Base-by-base conservation (phyloP, 805 yeast species). In the Wickerhamiella sergipiensis region DNA sequence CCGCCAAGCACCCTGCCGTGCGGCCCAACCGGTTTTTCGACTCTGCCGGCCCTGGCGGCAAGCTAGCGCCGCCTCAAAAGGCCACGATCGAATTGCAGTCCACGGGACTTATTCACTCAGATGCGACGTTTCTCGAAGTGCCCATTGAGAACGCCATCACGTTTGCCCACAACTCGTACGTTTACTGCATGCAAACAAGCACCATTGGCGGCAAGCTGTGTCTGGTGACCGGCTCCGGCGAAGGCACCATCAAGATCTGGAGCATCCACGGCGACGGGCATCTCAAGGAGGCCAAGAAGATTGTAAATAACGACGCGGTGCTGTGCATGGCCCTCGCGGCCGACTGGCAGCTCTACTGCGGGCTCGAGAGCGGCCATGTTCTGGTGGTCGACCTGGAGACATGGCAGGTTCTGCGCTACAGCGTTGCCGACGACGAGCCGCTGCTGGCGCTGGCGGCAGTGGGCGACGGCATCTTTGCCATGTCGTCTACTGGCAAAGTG, bases 161-260 rank as follows among this genome's bases (percentile, higher is more conserved):
- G 5, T 90, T 85, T 66, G 97, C 98, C 2, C 98, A 90, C 64
- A 79, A 85, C 61, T 95, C 97, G 15, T 90, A 85, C 58, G 80
- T 90, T 12, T 88, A 89, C 64, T 74, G 88, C 43, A 77, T 85
- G 76, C 69, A 71, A 23, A 56, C 62, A 21, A 54, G 71, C 19
- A 52, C 52, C 9, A 55, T 59, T 43, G 49, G 49, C 48, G 55
- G 49, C 23, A 38, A 43, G 3, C 75, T 73, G 39, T 63, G 69
- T 9, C 61, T 84, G 7, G 65, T 82, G 3, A 73, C 85, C 2
- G 90, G 94, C 24, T 95, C 95, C 48, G 97, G 97, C 45, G 97
- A 92, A 67, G 97, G 97, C 0, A 59, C 75, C 8, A 77, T 83
- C n/a, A 85, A 85, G 58, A 64, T 87, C 12, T 90, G 97, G 97